Conservation (phyloP, 2,329 filamentous ascomycete genomes). For the Colletotrichum chrysophilum region DNA sequence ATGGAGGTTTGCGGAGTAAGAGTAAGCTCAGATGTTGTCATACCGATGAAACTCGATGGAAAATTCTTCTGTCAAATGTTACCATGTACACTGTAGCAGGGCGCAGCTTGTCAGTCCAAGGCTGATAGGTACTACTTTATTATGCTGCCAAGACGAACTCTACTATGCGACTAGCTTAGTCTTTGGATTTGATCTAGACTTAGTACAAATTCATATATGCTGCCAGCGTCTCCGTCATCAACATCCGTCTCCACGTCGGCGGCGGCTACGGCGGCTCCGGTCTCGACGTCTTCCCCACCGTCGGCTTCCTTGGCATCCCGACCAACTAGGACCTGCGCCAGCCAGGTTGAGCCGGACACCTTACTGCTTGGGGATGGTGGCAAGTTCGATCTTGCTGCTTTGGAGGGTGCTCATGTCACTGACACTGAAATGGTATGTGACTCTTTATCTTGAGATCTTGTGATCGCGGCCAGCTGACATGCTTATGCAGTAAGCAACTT, state of each 20-base stretch:
- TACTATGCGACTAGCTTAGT: not conserved
- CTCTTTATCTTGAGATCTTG: not conserved
- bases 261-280: not conserved
- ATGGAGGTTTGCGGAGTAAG: not conserved
- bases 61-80: not conserved
- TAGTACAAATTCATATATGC: too few species aligned
- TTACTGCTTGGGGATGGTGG: not conserved
- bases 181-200: too few species aligned
- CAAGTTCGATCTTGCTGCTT: not conserved
- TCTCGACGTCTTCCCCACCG: not conserved
- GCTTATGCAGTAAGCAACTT: not conserved
- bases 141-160: too few species aligned
- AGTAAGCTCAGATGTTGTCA: not conserved
- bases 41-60: not conserved
- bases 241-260: not conserved
- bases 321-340: not conserved
- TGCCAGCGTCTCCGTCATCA: not conserved
- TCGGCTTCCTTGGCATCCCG: not conserved
- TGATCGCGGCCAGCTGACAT: not conserved
- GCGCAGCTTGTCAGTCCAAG: not conserved
- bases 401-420: not conserved
- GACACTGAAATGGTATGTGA: not conserved
- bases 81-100: not conserved
- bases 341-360: not conserved
- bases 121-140: too few species aligned